Evolutionary conservation across 768 basidiomycete species (phyloP).

Genomic region (Lactarius evosmus): DNA sequence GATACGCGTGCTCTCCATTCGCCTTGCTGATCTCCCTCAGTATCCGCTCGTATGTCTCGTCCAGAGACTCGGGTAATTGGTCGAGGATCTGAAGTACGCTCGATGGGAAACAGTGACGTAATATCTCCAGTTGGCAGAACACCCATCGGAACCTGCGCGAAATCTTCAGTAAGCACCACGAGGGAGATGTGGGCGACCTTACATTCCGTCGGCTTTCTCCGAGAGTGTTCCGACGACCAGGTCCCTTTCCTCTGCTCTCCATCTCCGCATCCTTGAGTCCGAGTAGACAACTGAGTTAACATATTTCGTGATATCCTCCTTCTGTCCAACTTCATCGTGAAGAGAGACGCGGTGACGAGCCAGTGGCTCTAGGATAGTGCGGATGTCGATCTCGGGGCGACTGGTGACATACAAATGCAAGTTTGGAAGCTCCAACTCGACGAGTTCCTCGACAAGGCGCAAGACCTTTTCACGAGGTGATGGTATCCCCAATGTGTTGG

Average conservation of each 20-base stretch:
- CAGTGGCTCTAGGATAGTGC: neutral
- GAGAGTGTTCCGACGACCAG: neutral
- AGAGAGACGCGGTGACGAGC: neutral
- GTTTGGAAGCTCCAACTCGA: neutral
- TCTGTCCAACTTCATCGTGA: neutral
- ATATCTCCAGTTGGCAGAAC: neutral
- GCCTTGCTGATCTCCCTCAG: neutral
- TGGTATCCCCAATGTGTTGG: neutral
- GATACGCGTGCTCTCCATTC: neutral
- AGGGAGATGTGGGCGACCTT: neutral
- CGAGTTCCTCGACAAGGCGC: neutral
- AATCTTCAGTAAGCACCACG: too few relatives aligned
- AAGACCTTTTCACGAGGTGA: neutral
- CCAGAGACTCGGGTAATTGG: neutral
- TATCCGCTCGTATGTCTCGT: constrained; percentile 1
- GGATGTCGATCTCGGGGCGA: neutral
- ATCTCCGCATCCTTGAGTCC: neutral
- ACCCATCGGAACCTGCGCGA: neutral
- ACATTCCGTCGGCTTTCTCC: constrained; percentile 1
- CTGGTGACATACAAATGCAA: neutral
- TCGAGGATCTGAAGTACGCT: neutral
- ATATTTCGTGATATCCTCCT: neutral
- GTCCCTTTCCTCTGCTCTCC: neutral
- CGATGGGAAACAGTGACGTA: neutral
- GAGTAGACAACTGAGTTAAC: neutral